Conservation (phyloP, 106 monocot genomes). For the Iris macrosiphon region DNA sequence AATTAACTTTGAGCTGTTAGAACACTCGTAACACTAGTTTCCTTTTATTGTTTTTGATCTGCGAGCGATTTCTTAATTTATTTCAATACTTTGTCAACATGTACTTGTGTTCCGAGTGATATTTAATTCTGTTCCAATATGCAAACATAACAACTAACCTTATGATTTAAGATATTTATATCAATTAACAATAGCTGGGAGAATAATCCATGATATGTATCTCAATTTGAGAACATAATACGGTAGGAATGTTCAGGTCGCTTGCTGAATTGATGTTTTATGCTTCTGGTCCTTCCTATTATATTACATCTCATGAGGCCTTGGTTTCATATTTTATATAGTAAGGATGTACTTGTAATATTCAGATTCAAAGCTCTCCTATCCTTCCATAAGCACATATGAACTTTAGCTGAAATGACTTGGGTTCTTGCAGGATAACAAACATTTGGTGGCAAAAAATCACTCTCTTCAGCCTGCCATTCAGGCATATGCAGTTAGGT, state of each 20-base stretch:
- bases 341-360: not conserved
- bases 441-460: conserved; percentile 14
- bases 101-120: no score
- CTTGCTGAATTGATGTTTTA: no score
- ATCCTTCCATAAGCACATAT: no score
- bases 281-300: no score
- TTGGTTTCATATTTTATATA: not conserved
- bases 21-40: not conserved
- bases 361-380: no score
- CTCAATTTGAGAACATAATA: not conserved
- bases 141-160: no score
- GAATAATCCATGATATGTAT: not conserved
- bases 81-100: no score
- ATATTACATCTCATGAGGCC: not conserved
- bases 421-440: conserved; percentile 39
- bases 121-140: no score
- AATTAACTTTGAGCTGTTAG: conserved; percentile 7
- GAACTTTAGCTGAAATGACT: no score
- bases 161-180: not conserved
- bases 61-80: no score
- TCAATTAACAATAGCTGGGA: not conserved
- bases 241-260: not conserved
- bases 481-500: conserved; percentile 60
- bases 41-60: not conserved
- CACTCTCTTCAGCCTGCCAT: conserved; percentile 19